Evolutionary conservation across 2,329 filamentous ascomycete species (phyloP).

Genomic region (Cordyceps fumosorosea): DNA sequence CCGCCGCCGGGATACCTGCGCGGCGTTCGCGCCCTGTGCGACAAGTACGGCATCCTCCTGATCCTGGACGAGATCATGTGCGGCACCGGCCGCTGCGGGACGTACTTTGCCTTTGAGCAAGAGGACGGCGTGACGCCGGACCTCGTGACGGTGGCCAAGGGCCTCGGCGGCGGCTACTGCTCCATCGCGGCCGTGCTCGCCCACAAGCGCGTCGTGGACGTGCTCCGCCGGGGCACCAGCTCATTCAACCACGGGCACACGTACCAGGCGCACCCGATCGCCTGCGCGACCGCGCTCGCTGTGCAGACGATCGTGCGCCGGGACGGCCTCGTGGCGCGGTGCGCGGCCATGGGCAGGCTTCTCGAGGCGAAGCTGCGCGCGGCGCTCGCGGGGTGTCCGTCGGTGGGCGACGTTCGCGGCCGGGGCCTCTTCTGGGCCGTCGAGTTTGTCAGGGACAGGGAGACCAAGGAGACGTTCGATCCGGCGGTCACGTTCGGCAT

Average conservation of each 20-base stretch:
- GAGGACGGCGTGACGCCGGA: slow-evolving; percentile 38
- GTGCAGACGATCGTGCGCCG: slow-evolving; percentile 32
- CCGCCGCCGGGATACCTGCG: slow-evolving; percentile 46
- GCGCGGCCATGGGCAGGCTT: slow-evolving; percentile 23
- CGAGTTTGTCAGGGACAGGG: slow-evolving; percentile 37
- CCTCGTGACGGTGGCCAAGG: slow-evolving; percentile 53
- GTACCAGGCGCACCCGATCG: slow-evolving; percentile 34
- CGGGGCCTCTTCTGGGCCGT: slow-evolving; percentile 40
- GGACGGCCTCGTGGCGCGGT: slow-evolving; percentile 28
- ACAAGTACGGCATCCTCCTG: slow-evolving; percentile 47
- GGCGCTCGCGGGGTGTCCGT: slow-evolving; percentile 23
- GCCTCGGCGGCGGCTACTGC: slow-evolving; percentile 49
- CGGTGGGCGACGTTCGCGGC: slow-evolving; percentile 35
- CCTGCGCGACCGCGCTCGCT: slow-evolving; percentile 30
- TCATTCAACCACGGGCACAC: slow-evolving; percentile 53
- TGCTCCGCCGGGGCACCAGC: slow-evolving; percentile 39
- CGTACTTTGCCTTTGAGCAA: slow-evolving; percentile 41
- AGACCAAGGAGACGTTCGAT: slow-evolving; percentile 31
- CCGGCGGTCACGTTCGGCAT: slow-evolving; percentile 20
- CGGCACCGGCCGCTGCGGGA: slow-evolving; percentile 50
- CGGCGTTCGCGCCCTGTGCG: slow-evolving; percentile 47
- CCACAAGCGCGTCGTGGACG: slow-evolving; percentile 40
- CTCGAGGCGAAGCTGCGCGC: slow-evolving; percentile 23
- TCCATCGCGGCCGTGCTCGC: slow-evolving; percentile 49
- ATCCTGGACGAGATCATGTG: slow-evolving; percentile 63